Conservation (phyloP, 2,329 filamentous ascomycete genomes). For the Macrophomina pseudophaseolina region DNA sequence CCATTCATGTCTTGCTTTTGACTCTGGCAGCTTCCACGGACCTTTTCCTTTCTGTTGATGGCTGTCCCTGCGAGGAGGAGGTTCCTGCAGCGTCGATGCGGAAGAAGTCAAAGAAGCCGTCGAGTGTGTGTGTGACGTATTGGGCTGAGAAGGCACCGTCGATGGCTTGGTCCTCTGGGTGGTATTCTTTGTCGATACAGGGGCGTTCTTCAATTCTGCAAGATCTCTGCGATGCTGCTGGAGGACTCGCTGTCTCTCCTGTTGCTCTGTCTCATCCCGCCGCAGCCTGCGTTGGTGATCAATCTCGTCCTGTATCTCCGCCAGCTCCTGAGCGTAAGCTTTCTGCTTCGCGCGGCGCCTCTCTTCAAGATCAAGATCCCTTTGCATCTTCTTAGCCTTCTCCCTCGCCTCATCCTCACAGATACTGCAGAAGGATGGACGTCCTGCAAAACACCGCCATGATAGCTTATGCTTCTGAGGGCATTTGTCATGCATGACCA, state of each 20-base stretch:
- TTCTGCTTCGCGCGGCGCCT: conserved; percentile 52
- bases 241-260: conserved; percentile 52
- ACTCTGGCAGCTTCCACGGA: conserved; percentile 15
- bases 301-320: conserved; percentile 61
- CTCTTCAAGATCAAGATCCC: conserved; percentile 59
- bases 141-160: neutral
- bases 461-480: conserved; percentile 56
- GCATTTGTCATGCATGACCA: conserved; percentile 56
- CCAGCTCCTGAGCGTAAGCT: conserved; percentile 53
- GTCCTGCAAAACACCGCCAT: conserved; percentile 53
- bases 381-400: conserved; percentile 49
- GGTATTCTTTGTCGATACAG: neutral
- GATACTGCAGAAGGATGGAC: conserved; percentile 49
- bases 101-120: neutral
- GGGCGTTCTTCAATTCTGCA: conserved; percentile 40
- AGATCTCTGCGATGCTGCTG: conserved; percentile 56
- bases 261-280: conserved; percentile 53
- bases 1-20: conserved; percentile 62
- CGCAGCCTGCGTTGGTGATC: conserved; percentile 52
- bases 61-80: neutral
- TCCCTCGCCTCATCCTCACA: conserved; percentile 60
- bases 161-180: neutral
- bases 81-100: neutral
- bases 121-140: neutral
- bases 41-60: conserved; percentile 1